phyloP scores from a whole-genome alignment of 2,329 filamentous ascomycete genomes.

The Colletotrichum sidae region DNA sequence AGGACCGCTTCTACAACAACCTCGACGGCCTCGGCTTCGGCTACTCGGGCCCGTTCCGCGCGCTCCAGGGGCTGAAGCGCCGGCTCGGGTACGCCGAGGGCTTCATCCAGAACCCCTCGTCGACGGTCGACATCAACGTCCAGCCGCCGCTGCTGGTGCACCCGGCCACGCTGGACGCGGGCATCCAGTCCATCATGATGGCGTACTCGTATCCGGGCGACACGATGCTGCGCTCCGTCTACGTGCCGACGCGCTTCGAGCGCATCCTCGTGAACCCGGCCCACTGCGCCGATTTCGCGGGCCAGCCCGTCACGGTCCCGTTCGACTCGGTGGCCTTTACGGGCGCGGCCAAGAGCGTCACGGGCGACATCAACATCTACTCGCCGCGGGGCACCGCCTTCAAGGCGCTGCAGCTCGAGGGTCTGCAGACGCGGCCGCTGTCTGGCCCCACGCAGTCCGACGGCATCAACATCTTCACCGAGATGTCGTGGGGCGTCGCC shows the following conservation, averaged over 20 bases:
- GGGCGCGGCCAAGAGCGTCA: too few relatives aligned
- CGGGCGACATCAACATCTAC: too few relatives aligned
- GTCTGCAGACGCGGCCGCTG: too few relatives aligned
- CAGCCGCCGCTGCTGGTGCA: constrained; percentile 40
- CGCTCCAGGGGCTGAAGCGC: background rate
- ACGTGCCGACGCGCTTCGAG: constrained; percentile 44
- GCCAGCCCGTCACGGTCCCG: too few relatives aligned
- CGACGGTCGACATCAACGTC: background rate
- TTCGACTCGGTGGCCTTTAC: too few relatives aligned
- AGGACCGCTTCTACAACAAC: too few relatives aligned
- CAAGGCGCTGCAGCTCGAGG: too few relatives aligned
- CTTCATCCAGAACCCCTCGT: background rate
- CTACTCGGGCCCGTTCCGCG: constrained; percentile 8
- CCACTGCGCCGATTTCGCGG: background rate
- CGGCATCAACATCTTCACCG: too few relatives aligned
- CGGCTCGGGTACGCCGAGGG: constrained; percentile 1
- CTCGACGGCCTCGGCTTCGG: too few relatives aligned
- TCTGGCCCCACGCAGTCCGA: too few relatives aligned
- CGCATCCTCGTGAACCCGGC: constrained; percentile 10
- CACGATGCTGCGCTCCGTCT: constrained; percentile 44
- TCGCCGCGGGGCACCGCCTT: too few relatives aligned
- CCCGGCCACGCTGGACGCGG: constrained; percentile 47
- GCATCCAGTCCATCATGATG: constrained; percentile 48
- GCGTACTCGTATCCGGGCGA: constrained; percentile 48
- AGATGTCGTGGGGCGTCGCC: too few relatives aligned